Evolutionary conservation across 73 alveolate species (phyloP), one percentile per base, ranked within the genome.

Genomic region (Blepharisma japonicum): DNA sequence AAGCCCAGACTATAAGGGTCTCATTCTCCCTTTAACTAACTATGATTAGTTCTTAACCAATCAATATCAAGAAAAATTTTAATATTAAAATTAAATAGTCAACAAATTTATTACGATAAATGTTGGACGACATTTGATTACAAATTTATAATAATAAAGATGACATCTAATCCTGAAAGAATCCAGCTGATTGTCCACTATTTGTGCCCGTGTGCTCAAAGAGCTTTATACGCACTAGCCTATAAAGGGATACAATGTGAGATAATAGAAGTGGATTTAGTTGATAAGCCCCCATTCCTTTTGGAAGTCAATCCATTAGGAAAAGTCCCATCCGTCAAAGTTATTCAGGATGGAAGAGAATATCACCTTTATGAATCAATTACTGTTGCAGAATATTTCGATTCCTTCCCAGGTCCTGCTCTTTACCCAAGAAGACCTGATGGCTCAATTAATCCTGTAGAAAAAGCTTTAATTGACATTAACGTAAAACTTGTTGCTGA

Each of bases 401-500:
- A 61, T 20, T 14, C 74, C 5, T 61, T 61, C 2, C 74, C 74
- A 14, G 74, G 74, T 2, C 38, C 46, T 1, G 14, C 39, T 61
- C 38, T 61, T 20, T 61, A 61, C 23, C 74, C 74, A 18, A 61
- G 46, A 61, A 11, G 23, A 53, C 27, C n/a, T 11, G 67, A 53
- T 4, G 67, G 67, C n/a, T 25, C 23, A 20, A 61, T 39, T 2
- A 61, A 61, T 5, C 18, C 74, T 1, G 0, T 25, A 18, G 49
- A 61, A 25, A 61, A 61, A 25, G 74, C 74, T 5, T n/a, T 61
- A 8, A 20, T 61, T n/a, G 74, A 61, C 5, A 61, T 61, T 11
- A 61, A 20, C 5, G 47, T 61, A 14, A 53, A 53, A 53, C 67
- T 53, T 53, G 23, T 11, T 11, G 0, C 23, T 53, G 67, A 20